Evolutionary conservation across 768 basidiomycete species (phyloP), one percentile per base, ranked within the genome.

Genomic region (Trametes cubensis): DNA sequence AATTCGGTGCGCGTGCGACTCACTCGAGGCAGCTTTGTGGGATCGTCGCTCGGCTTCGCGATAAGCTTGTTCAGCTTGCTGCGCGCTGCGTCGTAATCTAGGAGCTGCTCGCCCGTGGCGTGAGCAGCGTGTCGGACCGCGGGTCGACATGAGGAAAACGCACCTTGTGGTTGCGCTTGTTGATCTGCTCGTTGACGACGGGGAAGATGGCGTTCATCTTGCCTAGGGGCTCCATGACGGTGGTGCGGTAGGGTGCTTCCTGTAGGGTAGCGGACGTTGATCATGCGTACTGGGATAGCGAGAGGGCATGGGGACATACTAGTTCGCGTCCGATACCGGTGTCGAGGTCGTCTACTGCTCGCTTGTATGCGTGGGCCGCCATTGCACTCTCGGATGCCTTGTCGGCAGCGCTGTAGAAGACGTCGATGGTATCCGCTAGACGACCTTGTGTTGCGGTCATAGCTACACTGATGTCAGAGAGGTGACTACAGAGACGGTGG

Each of bases 151-250:
- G 25, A 34, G 34, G 34, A 34, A 20, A 14, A 38, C 63, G 57
- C 44, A 93, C 95, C 85, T 98, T 99, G 81, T 99, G 96, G 77
- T 96, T 92, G 55, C 97, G 85, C 77, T 99, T 99, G 55, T 84
- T 62, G 64, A 99, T 94, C 59, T 95, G 92, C 61, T 95, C 93
- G 72, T 97, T 97, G 73, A 98, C 87, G 34, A 92, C 78, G 3
- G 94, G 93, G 77, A 94, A 96, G 75, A 97, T 97, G 0, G 92
- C 89, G 72, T 92, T 94, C 87, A 99, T 93, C 79, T 95, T 97
- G 2, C 95, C 95, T 4, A 98, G 79, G 2, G 97, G 97, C 71
- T 98, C 97, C 58, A 95, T 87, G 52, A 98, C 89, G 23, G 96
- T 94, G 26, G 94, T 94, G 30, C 97, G 86, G 77, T 91, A 99